Conservation (phyloP, 371 early-diverging fungal genomes). For the Rhizopus arrhizus region DNA sequence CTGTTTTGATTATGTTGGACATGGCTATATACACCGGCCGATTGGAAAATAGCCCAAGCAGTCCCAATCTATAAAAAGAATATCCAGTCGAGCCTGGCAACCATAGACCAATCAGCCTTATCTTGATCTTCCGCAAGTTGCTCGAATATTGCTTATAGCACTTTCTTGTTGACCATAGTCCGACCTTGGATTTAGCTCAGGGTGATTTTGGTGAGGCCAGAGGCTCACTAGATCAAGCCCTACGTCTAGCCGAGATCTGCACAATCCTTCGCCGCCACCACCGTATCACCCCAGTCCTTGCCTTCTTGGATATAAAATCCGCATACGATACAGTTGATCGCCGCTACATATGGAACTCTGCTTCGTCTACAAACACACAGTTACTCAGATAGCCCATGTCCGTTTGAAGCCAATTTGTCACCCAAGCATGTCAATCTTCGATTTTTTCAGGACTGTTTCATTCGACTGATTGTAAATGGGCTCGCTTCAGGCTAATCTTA, state of each 20-base stretch:
- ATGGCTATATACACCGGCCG: too few relatives aligned
- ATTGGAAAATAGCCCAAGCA: too few relatives aligned
- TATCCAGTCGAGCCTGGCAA: too few relatives aligned
- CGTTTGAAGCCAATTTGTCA: slow-evolving; percentile 16
- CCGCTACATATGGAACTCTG: not conserved
- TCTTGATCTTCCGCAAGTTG: too few relatives aligned
- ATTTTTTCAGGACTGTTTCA: slow-evolving; percentile 30
- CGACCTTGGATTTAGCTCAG: slow-evolving; percentile 21
- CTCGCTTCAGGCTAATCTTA: slow-evolving; percentile 27
- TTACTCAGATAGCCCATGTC: slow-evolving; percentile 26
- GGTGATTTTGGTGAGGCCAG: slow-evolving; percentile 30
- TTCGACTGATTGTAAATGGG: slow-evolving; percentile 1
- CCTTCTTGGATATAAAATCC: slow-evolving; percentile 22
- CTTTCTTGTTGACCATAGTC: too few relatives aligned
- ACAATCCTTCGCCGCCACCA: not conserved
- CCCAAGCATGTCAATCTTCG: slow-evolving; percentile 25
- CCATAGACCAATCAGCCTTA: too few relatives aligned
- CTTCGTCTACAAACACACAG: slow-evolving; percentile 22
- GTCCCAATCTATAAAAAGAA: too few relatives aligned
- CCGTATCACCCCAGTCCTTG: slow-evolving; percentile 4
- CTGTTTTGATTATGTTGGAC: too few relatives aligned
- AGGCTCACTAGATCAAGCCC: slow-evolving; percentile 22
- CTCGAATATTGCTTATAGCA: not conserved
- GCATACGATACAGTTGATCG: slow-evolving; percentile 27
- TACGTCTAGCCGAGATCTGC: slow-evolving; percentile 20